Percentiles rank a stretch among this genome's conserved stretches.
Conservation (phyloP, 148 eudicot species). For the Gaultheria prostrata region DNA sequence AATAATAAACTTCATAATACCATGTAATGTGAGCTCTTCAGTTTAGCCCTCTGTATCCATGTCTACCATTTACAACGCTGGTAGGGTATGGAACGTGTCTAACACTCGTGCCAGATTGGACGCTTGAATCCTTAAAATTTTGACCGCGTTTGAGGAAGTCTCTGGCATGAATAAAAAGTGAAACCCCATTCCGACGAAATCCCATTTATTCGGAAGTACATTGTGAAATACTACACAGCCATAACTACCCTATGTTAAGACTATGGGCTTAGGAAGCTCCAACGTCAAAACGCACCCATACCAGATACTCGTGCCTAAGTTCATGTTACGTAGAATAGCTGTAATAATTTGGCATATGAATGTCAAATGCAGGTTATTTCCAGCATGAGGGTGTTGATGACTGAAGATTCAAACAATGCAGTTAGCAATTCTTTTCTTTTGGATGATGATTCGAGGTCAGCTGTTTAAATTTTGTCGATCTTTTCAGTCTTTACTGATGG, state of each 20-base stretch:
- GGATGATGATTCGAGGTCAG: slow-evolving; percentile 94
- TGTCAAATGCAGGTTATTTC: slow-evolving; percentile 70
- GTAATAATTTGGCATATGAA: slow-evolving; percentile 14
- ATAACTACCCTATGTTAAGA: not conserved
- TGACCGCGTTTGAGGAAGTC: not conserved
- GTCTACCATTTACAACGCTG: not conserved
- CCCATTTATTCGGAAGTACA: not conserved
- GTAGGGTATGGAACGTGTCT: not conserved
- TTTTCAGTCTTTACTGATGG: not conserved
- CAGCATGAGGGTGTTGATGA: slow-evolving; percentile 87
- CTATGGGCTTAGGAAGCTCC: not conserved
- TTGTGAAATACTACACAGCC: not conserved
- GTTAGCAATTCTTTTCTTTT: slow-evolving; percentile 84
- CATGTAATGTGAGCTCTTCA: not conserved
- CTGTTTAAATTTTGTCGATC: not conserved
- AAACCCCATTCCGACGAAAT: not conserved
- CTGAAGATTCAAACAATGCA: slow-evolving; percentile 85
- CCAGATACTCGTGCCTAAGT: not conserved
- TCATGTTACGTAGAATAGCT: not conserved
- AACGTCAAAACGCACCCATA: not conserved
- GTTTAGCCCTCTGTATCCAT: not conserved
- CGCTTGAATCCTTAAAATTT: not conserved
- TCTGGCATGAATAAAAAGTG: not conserved
- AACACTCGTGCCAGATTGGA: not conserved
- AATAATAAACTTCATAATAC: not conserved